Percentiles rank a stretch among this genome's conserved stretches.
phyloP scores from a whole-genome alignment of 2,329 filamentous ascomycete genomes.

The Coleophoma crateriformis region DNA sequence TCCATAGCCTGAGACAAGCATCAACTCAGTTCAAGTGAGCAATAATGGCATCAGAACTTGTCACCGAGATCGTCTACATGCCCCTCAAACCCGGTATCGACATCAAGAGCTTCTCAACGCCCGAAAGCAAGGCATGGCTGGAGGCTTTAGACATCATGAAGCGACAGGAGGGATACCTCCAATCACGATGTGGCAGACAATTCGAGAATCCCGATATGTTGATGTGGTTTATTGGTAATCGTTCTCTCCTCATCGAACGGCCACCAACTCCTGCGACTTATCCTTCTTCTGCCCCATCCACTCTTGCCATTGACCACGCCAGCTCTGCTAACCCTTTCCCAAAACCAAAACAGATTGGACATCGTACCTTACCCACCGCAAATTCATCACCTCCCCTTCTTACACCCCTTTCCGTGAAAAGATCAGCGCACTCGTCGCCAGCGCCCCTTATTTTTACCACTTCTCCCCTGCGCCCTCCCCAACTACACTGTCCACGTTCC shows the following conservation, averaged over 20 bases:
- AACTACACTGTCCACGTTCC: neutral
- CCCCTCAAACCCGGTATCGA: conserved; percentile 26
- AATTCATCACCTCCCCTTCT: conserved; percentile 28
- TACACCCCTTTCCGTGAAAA: conserved; percentile 32
- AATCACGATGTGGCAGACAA: conserved; percentile 28
- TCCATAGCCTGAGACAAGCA: neutral
- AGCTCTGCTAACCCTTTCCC: too few relatives aligned
- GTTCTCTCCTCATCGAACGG: too few relatives aligned
- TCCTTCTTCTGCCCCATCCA: too few relatives aligned
- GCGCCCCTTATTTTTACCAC: neutral
- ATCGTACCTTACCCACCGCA: conserved; percentile 27
- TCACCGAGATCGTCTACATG: conserved; percentile 31
- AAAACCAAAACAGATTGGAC: conserved; percentile 32
- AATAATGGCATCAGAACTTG: neutral
- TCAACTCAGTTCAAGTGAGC: neutral
- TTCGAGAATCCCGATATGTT: conserved; percentile 30
- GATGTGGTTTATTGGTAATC: conserved; percentile 32
- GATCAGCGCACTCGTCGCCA: neutral
- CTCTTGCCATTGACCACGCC: too few relatives aligned
- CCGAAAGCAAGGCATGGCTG: conserved; percentile 23
- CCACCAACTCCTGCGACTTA: too few relatives aligned
- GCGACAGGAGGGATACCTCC: conserved; percentile 27
- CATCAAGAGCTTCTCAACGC: conserved; percentile 11
- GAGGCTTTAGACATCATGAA: conserved; percentile 26
- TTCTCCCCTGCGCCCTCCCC: neutral